Evolutionary conservation across 805 yeast genomes (phyloP), one percentile per base, ranked within the genome.

Genomic region (Teunomyces barrocoloradensis): DNA sequence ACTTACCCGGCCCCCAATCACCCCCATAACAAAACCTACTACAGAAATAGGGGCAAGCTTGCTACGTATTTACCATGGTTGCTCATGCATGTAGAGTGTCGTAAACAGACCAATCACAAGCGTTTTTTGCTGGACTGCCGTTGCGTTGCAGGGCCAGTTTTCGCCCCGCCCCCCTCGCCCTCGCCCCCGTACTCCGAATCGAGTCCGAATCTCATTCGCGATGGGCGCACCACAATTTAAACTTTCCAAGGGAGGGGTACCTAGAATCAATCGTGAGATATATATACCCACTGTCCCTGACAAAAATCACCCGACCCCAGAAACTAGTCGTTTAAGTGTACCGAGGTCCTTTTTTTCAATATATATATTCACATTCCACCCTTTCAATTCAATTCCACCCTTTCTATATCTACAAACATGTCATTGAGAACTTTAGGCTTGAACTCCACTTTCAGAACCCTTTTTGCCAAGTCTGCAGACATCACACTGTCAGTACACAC

Each of bases 401-500:
- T 15, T 15, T 15, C 17, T 15, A 15, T 15, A 29, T 15, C 6
- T 25, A 30, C 39, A 48, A 29, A 29, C 30, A 72, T 73, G 77
- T 69, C 77, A 40, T 63, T 71, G 47, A 69, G 74, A 65, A 62
- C 73, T 9, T 65, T 73, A 32, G 73, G 75, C 36, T 57, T 68
- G 43, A 68, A 63, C 58, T 58, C 74, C 6, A 56, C 72, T 4
- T 59, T 71, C 49, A 61, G 65, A 42, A 64, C 69, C 15, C 59
- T 71, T 34, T 72, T 73, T 47, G 55, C 66, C 44, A 69, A 58
- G 54, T 61, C 68, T 10, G 54, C 59, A 2, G 65, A 64, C 34
- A 50, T 60, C 36, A 51, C 61, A 10, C 62, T 61, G 52, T 47
- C 71, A 6, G 58, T 65, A 4, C 67, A 61, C 43, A 72, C 81